These are phyloP conservation scores for Coprinopsis cinerea DNA, from an alignment of 768 basidiomycete species.

Conservation along the genomic window DNA sequence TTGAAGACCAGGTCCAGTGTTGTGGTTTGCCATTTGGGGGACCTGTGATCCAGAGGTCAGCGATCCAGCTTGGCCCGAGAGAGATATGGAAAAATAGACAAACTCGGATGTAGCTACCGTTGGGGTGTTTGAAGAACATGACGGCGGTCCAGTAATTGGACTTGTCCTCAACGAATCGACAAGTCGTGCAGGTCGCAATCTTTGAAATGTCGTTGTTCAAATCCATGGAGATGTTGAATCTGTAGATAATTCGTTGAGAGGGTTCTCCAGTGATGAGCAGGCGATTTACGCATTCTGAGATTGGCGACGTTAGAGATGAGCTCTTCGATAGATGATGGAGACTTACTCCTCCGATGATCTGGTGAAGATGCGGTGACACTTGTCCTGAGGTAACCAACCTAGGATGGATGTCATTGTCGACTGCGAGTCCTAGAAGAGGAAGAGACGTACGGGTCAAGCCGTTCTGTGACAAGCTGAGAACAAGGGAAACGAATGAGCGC, in stretches of 20 bases:
- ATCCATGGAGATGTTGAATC: constrained; percentile 6
- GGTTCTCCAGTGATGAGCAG: neutral
- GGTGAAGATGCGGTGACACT: constrained; percentile 17
- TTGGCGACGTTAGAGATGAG: neutral
- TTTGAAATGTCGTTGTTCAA: neutral
- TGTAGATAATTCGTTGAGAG: neutral
- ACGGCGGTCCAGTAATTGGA: constrained; percentile 8
- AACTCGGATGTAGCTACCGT: constrained; percentile 1
- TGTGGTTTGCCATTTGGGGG: neutral
- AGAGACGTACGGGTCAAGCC: constrained; percentile 16
- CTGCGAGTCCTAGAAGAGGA: neutral
- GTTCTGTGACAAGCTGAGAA: constrained; percentile 17
- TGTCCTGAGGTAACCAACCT: constrained; percentile 13
- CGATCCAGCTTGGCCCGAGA: neutral
- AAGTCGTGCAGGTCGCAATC: constrained; percentile 3
- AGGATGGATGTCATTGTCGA: neutral
- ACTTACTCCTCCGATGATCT: constrained; percentile 16
- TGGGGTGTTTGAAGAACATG: constrained; percentile 1
- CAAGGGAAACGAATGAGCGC: constrained; percentile 19
- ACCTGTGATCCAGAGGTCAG: neutral
- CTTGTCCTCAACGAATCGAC: constrained; percentile 1
- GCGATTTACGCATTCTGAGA: neutral
- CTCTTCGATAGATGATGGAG: neutral
- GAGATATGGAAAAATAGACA: neutral
- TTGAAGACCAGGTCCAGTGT: neutral